These are phyloP conservation scores for Fusarium illudens DNA, from an alignment of 2,329 filamentous ascomycete genomes.

Conservation along the genomic window DNA sequence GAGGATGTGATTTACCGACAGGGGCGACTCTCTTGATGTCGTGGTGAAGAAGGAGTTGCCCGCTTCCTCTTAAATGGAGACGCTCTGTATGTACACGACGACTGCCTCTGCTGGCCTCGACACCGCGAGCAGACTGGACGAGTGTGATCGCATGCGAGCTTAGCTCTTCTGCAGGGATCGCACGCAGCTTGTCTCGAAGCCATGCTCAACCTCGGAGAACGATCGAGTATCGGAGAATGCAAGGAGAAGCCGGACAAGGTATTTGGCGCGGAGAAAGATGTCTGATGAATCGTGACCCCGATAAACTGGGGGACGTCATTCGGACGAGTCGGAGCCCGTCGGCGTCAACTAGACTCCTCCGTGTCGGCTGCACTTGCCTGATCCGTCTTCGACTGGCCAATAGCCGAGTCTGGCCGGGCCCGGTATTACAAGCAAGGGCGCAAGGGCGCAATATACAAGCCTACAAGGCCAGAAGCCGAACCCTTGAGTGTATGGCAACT, in stretches of 20 bases:
- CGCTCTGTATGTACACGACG: neutral
- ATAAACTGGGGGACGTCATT: neutral
- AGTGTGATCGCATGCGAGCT: neutral
- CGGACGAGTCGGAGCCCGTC: neutral
- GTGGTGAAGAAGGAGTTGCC: neutral
- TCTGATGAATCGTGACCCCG: neutral
- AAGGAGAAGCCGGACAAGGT: neutral
- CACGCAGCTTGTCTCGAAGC: neutral
- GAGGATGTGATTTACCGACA: neutral
- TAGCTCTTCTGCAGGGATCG: neutral
- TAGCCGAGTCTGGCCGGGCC: neutral
- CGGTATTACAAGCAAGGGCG: neutral
- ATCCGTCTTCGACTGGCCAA: neutral
- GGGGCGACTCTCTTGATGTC: neutral
- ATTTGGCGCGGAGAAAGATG: neutral
- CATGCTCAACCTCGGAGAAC: neutral
- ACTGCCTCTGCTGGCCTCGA: neutral
- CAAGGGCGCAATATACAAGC: neutral
- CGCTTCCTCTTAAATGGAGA: neutral
- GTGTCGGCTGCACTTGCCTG: neutral
- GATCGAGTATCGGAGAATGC: neutral
- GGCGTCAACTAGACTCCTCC: neutral
- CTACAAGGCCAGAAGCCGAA: too few relatives aligned
- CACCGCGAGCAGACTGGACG: neutral
- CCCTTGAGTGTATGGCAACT: too few relatives aligned